These are phyloP conservation scores for Vaccinium myrtillus DNA, from an alignment of 148 eudicot genomes.

Conservation along the genomic window DNA sequence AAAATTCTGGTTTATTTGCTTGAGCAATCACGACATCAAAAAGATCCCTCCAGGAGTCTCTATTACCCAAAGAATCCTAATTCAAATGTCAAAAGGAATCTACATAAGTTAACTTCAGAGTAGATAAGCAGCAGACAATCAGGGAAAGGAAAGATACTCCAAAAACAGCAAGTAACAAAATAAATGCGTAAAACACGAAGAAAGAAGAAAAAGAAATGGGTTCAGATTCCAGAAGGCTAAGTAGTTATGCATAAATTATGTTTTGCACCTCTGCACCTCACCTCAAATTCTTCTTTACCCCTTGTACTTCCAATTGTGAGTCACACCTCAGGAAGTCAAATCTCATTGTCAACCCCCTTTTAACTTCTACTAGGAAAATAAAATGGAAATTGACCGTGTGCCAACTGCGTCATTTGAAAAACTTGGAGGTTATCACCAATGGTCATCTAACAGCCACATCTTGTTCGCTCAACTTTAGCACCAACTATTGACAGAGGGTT, in stretches of 20 bases:
- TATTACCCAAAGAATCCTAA: slow-evolving; percentile 72
- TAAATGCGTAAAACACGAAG: background rate
- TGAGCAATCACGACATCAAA: slow-evolving; percentile 99
- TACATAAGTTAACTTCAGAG: slow-evolving; percentile 2
- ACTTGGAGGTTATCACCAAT: background rate
- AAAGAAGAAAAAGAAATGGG: background rate
- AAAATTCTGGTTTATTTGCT: slow-evolving; percentile 97
- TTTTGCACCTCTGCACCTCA: background rate
- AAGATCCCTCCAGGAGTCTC: slow-evolving; percentile 95
- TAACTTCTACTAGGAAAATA: background rate
- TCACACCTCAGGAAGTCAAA: background rate
- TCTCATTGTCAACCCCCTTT: background rate
- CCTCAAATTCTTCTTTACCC: background rate
- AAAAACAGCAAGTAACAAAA: background rate
- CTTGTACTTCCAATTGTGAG: background rate
- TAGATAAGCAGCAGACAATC: background rate
- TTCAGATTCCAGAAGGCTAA: background rate
- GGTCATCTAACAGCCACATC: background rate
- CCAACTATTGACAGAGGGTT: background rate
- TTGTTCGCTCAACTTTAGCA: background rate
- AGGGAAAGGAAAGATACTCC: background rate
- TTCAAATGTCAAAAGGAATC: slow-evolving; percentile 20
- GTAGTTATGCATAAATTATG: background rate
- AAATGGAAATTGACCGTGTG: background rate
- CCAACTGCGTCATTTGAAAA: background rate